These are phyloP conservation scores for Tuber umbilicatum DNA, from an alignment of 495 filamentous ascomycete genomes.

Conservation along the genomic window DNA sequence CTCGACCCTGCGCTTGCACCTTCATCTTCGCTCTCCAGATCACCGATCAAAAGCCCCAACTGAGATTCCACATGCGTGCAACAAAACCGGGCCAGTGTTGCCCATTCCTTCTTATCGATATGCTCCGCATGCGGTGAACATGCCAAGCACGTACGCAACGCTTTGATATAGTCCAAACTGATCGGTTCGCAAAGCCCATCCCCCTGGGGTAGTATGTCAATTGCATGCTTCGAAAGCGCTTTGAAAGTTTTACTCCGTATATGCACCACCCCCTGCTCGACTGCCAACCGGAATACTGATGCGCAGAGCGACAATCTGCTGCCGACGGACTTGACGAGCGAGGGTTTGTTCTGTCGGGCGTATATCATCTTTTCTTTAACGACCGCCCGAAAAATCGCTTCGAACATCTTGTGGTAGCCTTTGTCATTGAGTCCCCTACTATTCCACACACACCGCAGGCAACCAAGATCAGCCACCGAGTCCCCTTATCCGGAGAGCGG, in stretches of 20 bases:
- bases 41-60: conserved; percentile 39
- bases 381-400: conserved; percentile 66
- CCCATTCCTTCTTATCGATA: conserved; percentile 61
- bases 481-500: background rate
- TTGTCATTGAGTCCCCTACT: conserved; percentile 57
- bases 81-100: conserved; percentile 31
- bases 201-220: conserved; percentile 61
- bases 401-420: conserved; percentile 71
- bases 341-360: conserved; percentile 50
- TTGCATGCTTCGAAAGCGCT: conserved; percentile 72
- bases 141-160: conserved; percentile 60
- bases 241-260: conserved; percentile 69
- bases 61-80: conserved; percentile 41
- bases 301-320: conserved; percentile 63
- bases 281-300: conserved; percentile 61
- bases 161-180: conserved; percentile 69
- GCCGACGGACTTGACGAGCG: conserved; percentile 46
- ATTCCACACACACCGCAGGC: conserved; percentile 4
- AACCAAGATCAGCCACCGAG: conserved; percentile 20
- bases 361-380: conserved; percentile 61
- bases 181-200: conserved; percentile 66
- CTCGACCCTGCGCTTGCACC: conserved; percentile 28
- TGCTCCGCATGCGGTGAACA: conserved; percentile 72
- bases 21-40: conserved; percentile 15
- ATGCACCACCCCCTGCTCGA: conserved; percentile 60